These are phyloP conservation scores for Populus simonii DNA, from an alignment of 345 rosid genomes.

Conservation along the genomic window DNA sequence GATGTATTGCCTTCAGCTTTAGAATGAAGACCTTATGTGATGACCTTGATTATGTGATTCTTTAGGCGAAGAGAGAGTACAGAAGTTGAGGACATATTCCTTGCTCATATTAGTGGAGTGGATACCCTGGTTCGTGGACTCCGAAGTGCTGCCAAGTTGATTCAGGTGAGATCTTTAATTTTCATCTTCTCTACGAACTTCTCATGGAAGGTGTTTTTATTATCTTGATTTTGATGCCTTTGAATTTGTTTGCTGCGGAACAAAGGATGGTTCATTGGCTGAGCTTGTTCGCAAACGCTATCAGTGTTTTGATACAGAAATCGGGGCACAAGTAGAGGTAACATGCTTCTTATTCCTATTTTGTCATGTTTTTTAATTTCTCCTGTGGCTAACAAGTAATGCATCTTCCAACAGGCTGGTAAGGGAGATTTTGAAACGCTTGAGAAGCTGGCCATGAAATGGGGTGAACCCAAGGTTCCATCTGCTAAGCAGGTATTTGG, in stretches of 20 bases:
- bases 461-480: conserved; percentile 86
- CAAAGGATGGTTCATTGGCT: conserved; percentile 63
- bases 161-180: conserved; percentile 48
- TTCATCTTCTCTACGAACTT: neutral
- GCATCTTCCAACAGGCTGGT: conserved; percentile 51
- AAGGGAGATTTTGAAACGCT: conserved; percentile 78
- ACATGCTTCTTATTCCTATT: neutral
- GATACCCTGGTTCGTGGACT: conserved; percentile 92
- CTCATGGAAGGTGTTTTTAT: neutral
- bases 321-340: conserved; percentile 68
- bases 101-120: conserved; percentile 85
- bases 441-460: conserved; percentile 78
- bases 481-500: conserved; percentile 90
- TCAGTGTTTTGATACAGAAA: conserved; percentile 66
- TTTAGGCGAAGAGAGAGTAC: conserved; percentile 92
- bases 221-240: conserved; percentile 4
- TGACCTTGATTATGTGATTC: conserved; percentile 2
- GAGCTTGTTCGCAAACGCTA: conserved; percentile 70
- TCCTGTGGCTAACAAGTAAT: neutral
- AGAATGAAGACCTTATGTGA: neutral
- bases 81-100: conserved; percentile 89
- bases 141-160: conserved; percentile 71
- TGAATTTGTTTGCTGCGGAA: neutral
- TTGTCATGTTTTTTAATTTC: neutral
- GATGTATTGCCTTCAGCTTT: neutral